Evolutionary conservation across 1,139 yeast genomes (phyloP).

Genomic region (Kazachstania sp.): DNA sequence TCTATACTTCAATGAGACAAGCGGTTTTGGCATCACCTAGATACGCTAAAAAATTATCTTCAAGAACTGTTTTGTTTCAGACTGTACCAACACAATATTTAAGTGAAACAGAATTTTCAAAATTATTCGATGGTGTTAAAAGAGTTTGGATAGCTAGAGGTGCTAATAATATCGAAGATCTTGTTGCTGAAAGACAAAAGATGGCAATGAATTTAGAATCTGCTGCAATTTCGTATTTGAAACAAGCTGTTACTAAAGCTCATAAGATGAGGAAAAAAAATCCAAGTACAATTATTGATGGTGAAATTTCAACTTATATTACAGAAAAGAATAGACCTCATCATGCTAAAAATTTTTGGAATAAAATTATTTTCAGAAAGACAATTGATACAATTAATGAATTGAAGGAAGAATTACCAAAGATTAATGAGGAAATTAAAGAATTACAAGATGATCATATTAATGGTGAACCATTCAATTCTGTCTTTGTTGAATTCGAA

Average conservation of each 20-base stretch:
- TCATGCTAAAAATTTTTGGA: conserved; percentile 36
- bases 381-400: conserved; percentile 80
- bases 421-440: conserved; percentile 56
- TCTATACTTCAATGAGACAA: conserved; percentile 69
- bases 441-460: conserved; percentile 51
- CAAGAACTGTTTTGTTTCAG: conserved; percentile 74
- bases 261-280: conserved; percentile 42
- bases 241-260: conserved; percentile 53
- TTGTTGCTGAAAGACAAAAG: conserved; percentile 53
- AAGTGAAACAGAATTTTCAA: conserved; percentile 52
- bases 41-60: conserved; percentile 62
- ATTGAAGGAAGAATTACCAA: conserved; percentile 57
- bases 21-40: conserved; percentile 76
- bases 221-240: conserved; percentile 56
- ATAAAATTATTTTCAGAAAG: conserved; percentile 59
- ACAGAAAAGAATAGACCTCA: conserved; percentile 73
- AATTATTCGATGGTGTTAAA: conserved; percentile 62
- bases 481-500: conserved; percentile 80
- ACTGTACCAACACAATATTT: conserved; percentile 65
- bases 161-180: conserved; percentile 47
- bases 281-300: conserved; percentile 37
- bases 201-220: conserved; percentile 59
- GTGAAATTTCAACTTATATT: conserved; percentile 55
- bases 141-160: conserved; percentile 71
- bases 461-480: conserved; percentile 40